Evolutionary conservation across 192 early-diverging fungal genomes (phyloP), one percentile per base, ranked within the genome.

Genomic region (Rhizophlyctis rosea): DNA sequence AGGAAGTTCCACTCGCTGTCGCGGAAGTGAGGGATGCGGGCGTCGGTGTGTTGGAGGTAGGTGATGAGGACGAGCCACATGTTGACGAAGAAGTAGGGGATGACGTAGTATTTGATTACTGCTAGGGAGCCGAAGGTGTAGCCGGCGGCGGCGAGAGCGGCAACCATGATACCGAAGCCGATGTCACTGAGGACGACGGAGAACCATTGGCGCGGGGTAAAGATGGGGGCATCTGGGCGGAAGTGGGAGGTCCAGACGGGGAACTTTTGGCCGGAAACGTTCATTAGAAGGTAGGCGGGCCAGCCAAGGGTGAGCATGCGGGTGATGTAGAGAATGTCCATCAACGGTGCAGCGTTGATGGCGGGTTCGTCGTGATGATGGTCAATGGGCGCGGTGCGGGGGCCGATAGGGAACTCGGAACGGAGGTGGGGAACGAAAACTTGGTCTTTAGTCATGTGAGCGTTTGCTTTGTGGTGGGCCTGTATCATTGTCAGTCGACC

Each of bases 21-120:
- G 58, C 77, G 71, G 81, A 91, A 98, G 71, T 96, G 91, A n/a
- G 96, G 96, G 23, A 98, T 64, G 2, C 68, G 74, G 29, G 90
- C 82, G 67, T 95, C 86, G 50, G 93, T 94, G 75, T 98, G 96
- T 80, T 98, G 92, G 57, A 98, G 72, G 70, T 79, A 98, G 4
- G 95, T 98, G 69, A 98, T 98, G 57, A 90, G 75, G n/a, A 98
- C 93, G 39, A 98, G 82, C 93, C 93, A 98, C 67, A 88, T 86
- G 83, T 96, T 95, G 61, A 96, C 95, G 68, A 86, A 78, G 44
- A 95, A 67, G 74, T 96, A 98, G 5, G 95, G 95, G n/a, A 93
- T 72, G 23, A 89, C 73, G 72, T 98, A 98, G 83, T 84, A 98
- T 69, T 84, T 85, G 51, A 86, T 47, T 18, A 96, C 88, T 28